Base-by-base conservation (phyloP, 192 early-diverging fungal genomes). In the Coemansia sp. region DNA sequence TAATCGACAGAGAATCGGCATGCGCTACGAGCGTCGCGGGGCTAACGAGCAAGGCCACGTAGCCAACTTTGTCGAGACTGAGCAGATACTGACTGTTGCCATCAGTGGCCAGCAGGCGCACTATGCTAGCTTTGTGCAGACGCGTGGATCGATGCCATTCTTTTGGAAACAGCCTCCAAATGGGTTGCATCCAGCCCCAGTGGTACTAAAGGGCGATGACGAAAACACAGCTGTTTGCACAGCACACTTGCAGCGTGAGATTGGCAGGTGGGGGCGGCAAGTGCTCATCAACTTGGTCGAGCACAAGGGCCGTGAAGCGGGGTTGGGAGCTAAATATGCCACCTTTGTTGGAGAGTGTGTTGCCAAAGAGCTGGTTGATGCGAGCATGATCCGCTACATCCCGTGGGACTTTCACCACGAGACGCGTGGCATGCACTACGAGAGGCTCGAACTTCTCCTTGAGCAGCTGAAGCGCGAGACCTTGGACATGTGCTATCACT, bases 31-130 rank as follows among this genome's bases (percentile, higher is more conserved):
- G 64, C 83, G 90, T 8, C 86, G 97, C 50, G 95, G 97, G 33
- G 86, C 95, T 24, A 91, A 99, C 78, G 88, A 89, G 33, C 46
- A 87, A 16, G 97, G 95, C 2, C 74, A 92, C 62, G 92, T 94
- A 2, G 91, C 97, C 33, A 99, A 99, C 83, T 97, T 90, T 86
- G 95, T 97, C 0, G 97, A 99, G 73, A 97, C 95, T 3, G 95
- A 99, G 72, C 94, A 97, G 79, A 79, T 97, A 21, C 72, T 96
- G 4, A 69, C 85, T 11, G 76, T 87, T n/a, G 83, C 86, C 14
- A 42, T 59, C 3, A 36, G 51, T 13, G 71, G 69, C 21, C 50
- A 64, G 78, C 82, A 71, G 21, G 55, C 34, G 26, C 86, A 92
- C 50, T 65, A 82, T 46, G 83, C 84, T 3, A 93, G 92, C 31